These are phyloP conservation scores for Canna indica DNA, from an alignment of 176 grass and related monocot species.

Conservation along the genomic window DNA sequence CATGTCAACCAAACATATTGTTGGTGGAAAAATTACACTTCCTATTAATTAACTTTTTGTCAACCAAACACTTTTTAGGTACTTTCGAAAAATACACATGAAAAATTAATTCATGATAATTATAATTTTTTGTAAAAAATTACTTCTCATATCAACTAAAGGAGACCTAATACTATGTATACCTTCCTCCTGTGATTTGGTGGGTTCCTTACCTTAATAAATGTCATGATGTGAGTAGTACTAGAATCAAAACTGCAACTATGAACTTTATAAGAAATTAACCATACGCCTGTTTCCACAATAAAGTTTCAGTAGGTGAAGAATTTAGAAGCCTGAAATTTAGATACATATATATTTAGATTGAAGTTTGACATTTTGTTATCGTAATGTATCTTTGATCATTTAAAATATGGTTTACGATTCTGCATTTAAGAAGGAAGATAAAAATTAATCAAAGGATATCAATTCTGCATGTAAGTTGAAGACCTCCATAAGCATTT, in stretches of 20 bases:
- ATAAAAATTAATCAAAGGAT: neutral
- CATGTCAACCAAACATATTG: too few relatives aligned
- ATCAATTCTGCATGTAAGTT: too few relatives aligned
- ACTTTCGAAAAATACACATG: too few relatives aligned
- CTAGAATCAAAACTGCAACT: neutral
- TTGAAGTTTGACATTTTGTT: neutral
- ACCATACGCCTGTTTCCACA: constrained; percentile 7
- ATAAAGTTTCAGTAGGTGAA: neutral
- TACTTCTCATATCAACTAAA: too few relatives aligned
- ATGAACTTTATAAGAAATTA: neutral
- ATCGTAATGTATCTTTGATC: neutral
- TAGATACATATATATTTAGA: too few relatives aligned
- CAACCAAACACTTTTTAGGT: too few relatives aligned
- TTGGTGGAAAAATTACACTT: too few relatives aligned
- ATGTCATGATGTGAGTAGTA: constrained; percentile 2
- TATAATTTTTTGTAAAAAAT: too few relatives aligned
- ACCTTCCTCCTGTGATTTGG: neutral
- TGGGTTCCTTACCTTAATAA: neutral
- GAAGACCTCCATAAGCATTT: too few relatives aligned
- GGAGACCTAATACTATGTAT: neutral
- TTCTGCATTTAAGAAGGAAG: neutral
- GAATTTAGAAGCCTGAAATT: neutral
- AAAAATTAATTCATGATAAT: too few relatives aligned
- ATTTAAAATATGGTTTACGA: neutral
- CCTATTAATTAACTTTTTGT: too few relatives aligned